These are phyloP conservation scores for Daldinia sp. DNA, from an alignment of 2,329 filamentous ascomycete species.

Conservation along the genomic window DNA sequence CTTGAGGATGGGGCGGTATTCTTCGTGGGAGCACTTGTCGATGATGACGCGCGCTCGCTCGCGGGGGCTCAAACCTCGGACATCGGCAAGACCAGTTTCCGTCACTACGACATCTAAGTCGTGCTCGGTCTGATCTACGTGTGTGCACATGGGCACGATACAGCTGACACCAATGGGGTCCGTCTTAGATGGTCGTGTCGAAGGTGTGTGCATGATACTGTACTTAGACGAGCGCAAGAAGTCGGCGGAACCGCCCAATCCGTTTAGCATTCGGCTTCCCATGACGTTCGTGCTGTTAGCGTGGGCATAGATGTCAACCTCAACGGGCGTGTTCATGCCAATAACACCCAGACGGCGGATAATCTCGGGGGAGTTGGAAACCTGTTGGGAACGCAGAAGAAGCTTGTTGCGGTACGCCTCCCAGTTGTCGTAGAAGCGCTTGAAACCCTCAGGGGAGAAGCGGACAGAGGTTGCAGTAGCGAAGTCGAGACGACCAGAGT, in stretches of 20 bases:
- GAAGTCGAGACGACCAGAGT: slow-evolving; percentile 87
- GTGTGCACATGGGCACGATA: slow-evolving; percentile 94
- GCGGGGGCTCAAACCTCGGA: slow-evolving; percentile 81
- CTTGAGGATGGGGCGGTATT: slow-evolving; percentile 83
- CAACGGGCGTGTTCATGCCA: slow-evolving; percentile 94
- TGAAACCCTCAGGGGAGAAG: slow-evolving; percentile 91
- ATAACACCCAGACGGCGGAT: slow-evolving; percentile 89
- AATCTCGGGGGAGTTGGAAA: slow-evolving; percentile 91
- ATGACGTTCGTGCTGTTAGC: slow-evolving; percentile 92
- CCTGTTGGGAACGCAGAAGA: slow-evolving; percentile 86
- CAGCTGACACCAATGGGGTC: slow-evolving; percentile 85
- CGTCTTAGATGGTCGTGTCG: slow-evolving; percentile 81
- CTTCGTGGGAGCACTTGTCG: slow-evolving; percentile 85
- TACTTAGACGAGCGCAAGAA: slow-evolving; percentile 80
- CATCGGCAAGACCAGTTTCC: slow-evolving; percentile 81
- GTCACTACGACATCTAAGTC: slow-evolving; percentile 91
- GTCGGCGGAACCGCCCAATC: slow-evolving; percentile 78
- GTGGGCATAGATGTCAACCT: slow-evolving; percentile 95
- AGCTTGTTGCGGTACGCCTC: slow-evolving; percentile 83
- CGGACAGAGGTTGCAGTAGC: slow-evolving; percentile 90
- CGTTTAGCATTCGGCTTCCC: slow-evolving; percentile 84
- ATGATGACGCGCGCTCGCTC: slow-evolving; percentile 89
- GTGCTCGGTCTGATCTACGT: slow-evolving; percentile 93
- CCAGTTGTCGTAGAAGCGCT: slow-evolving; percentile 90
- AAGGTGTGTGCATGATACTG: slow-evolving; percentile 94